A percentile compares a stretch with the other conserved stretches of the same genome.
phyloP scores from a whole-genome alignment of 805 yeast genomes.

The Saccharomycopsis sp. region DNA sequence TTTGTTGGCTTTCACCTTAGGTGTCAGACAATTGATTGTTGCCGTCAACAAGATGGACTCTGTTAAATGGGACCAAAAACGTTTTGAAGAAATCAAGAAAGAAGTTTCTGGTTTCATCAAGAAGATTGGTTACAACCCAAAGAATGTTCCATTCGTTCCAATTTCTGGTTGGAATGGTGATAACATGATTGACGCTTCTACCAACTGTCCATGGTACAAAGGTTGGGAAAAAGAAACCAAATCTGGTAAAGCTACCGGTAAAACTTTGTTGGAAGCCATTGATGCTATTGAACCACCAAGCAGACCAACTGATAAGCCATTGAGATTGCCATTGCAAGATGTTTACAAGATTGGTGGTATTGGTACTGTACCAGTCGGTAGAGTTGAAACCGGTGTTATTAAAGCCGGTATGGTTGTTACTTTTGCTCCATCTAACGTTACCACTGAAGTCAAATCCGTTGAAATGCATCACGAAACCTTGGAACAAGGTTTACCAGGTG shows the following conservation, averaged over 20 bases:
- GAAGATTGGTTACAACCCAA: slow-evolving; percentile 81
- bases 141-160: slow-evolving; percentile 82
- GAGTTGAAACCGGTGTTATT: slow-evolving; percentile 89
- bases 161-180: slow-evolving; percentile 92
- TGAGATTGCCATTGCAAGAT: slow-evolving; percentile 85
- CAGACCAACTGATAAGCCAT: slow-evolving; percentile 82
- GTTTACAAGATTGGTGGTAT: slow-evolving; percentile 91
- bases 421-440: slow-evolving; percentile 86
- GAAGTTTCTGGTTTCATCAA: slow-evolving; percentile 75
- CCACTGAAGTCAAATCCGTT: slow-evolving; percentile 85
- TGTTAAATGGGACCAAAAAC: slow-evolving; percentile 76
- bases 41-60: slow-evolving; percentile 95
- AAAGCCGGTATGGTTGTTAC: slow-evolving; percentile 88
- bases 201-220: slow-evolving; percentile 85
- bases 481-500: slow-evolving; percentile 81
- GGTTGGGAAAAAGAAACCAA: slow-evolving; percentile 78
- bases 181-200: slow-evolving; percentile 80
- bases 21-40: slow-evolving; percentile 81
- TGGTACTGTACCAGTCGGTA: slow-evolving; percentile 90
- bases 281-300: slow-evolving; percentile 75
- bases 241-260: slow-evolving; percentile 64
- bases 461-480: slow-evolving; percentile 84
- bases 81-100: slow-evolving; percentile 68
- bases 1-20: slow-evolving; percentile 80
- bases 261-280: slow-evolving; percentile 79